Evolutionary conservation across 1,284 basidiomycete genomes (phyloP).

Genomic region (Tetrapyrgos nigripes): DNA sequence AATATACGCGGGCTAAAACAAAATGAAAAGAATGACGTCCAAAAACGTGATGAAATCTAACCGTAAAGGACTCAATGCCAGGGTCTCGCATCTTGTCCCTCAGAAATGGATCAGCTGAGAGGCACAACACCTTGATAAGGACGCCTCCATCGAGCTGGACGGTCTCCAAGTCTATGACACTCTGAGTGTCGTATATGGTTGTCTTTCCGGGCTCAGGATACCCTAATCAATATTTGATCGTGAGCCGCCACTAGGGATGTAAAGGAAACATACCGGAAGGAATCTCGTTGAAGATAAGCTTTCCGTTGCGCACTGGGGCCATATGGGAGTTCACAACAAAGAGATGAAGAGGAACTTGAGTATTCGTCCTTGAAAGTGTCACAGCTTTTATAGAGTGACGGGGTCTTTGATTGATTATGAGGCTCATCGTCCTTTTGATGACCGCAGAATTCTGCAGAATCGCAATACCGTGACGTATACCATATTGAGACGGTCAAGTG

Average conservation of each 20-base stretch:
- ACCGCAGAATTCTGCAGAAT: too few species aligned
- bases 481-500: too few species aligned
- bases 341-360: too few species aligned
- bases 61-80: constrained; percentile 31
- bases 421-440: too few species aligned
- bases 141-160: constrained; percentile 42
- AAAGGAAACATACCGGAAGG: constrained; percentile 1
- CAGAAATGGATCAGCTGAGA: constrained; percentile 45
- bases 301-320: background rate
- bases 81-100: constrained; percentile 35
- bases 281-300: background rate
- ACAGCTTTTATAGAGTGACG: too few species aligned
- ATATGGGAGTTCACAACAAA: background rate
- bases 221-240: constrained; percentile 12
- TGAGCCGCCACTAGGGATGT: too few species aligned
- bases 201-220: constrained; percentile 36
- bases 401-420: too few species aligned
- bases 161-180: constrained; percentile 42
- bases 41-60: constrained; percentile 12
- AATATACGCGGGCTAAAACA: constrained; percentile 30
- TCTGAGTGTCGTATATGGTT: constrained; percentile 34
- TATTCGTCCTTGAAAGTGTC: too few species aligned
- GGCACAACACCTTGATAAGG: constrained; percentile 39
- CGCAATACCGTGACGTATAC: too few species aligned
- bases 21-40: background rate